Evolutionary conservation across 2,329 filamentous ascomycete genomes (phyloP), one percentile per base, ranked within the genome.

Genomic region (Cucurbitaria berberidis): DNA sequence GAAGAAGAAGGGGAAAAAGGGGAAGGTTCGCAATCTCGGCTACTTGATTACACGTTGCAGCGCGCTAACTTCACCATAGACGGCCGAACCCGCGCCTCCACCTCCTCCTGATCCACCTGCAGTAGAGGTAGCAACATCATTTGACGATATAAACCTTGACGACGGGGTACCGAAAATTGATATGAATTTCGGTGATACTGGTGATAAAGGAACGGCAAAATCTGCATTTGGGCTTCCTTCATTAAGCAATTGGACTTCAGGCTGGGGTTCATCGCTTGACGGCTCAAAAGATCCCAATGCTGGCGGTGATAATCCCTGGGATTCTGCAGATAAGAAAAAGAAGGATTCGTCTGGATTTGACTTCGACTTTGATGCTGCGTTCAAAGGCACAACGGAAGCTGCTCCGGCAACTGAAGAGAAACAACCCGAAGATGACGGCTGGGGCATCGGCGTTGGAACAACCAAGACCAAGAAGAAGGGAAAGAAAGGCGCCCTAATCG

Each of bases 111-210:
- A 62, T 49, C 67, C 69, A 51, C 66, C 72, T 38, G 57, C 57
- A 42, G 16, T 18, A 21, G 68, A 38, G 27, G 48, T 63, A 56
- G 72, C 75, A 48, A 76, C 76, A 64, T 77, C 74, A 46, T 79
- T 80, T 57, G 76, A 80, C 61, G 77, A 79, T 47, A 75, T 81
- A 62, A 71, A 74, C 63, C 68, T 80, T 60, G 71, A 80, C 71
- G 75, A 81, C 50, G 65, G 57, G 40, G 76, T 74, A 45, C 79
- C 79, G 19, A 79, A 80, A 67, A 74, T 81, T 59, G 77, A 81
- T 53, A 70, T 81, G 55, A 76, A 75, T 55, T 78, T 81, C 57
- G 76, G 75, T 40, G 68, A 69, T 42, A 59, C 66, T 57, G 76
- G 75, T 40, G 68, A 69, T 42, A 59, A 65, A 19, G 60, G 58